phyloP scores from a whole-genome alignment of 805 yeast species.

The Candida tallmaniae region DNA sequence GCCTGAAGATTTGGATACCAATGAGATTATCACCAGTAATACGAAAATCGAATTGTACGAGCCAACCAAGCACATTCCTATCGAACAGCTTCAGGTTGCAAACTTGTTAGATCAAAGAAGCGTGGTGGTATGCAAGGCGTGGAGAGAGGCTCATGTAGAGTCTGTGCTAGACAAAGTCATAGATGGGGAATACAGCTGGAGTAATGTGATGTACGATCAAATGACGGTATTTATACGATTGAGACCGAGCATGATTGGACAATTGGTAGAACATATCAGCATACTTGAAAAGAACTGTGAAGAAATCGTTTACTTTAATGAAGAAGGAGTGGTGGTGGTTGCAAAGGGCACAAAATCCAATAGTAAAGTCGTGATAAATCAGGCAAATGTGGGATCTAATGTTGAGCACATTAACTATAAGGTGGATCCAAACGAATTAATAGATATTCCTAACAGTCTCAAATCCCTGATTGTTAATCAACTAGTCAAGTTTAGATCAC shows the following conservation, averaged over 20 bases:
- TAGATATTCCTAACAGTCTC: conserved; percentile 53
- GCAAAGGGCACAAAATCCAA: conserved; percentile 2
- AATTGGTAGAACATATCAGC: neutral
- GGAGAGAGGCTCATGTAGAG: conserved; percentile 25
- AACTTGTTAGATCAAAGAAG: conserved; percentile 21
- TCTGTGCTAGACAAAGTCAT: conserved; percentile 19
- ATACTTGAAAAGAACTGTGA: neutral
- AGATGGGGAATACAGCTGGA: conserved; percentile 5
- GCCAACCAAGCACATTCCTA: conserved; percentile 1
- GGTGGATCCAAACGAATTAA: conserved; percentile 53
- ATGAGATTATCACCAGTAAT: conserved; percentile 12
- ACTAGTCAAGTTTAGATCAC: conserved; percentile 52
- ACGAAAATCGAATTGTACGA: conserved; percentile 8
- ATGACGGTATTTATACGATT: conserved; percentile 3
- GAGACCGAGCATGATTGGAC: neutral
- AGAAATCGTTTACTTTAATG: neutral
- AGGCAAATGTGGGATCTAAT: neutral
- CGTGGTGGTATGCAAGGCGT: conserved; percentile 27
- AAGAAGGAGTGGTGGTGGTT: neutral
- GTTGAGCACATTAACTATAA: conserved; percentile 26
- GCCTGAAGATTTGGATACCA: conserved; percentile 12
- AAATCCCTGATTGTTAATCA: conserved; percentile 49
- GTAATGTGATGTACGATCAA: conserved; percentile 4
- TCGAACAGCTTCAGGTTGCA: conserved; percentile 1
- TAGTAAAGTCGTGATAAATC: neutral